A percentile compares a stretch with the other conserved stretches of the same genome.
These are phyloP conservation scores for Phlebiopsis flavidoalba DNA, from an alignment of 768 basidiomycete species.

Conservation along the genomic window DNA sequence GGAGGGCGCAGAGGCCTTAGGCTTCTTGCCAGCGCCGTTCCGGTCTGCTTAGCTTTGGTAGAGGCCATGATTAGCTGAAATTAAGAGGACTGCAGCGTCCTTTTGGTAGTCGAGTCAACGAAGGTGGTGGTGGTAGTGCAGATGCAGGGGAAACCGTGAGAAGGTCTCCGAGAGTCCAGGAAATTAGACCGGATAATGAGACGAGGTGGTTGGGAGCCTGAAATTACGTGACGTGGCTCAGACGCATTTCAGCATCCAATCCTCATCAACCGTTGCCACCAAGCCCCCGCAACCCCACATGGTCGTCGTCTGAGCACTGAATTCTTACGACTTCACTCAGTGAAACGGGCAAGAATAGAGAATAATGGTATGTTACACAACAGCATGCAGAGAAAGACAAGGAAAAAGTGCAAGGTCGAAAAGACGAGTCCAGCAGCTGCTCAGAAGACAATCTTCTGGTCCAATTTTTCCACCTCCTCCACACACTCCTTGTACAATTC, in stretches of 20 bases:
- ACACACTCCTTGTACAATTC: constrained; percentile 84
- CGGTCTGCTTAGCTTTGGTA: constrained; percentile 49
- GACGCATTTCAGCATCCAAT: not conserved
- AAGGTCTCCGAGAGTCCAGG: constrained; percentile 9
- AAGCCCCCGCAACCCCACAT: constrained; percentile 5
- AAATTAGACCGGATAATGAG: not conserved
- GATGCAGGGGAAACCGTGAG: constrained; percentile 4
- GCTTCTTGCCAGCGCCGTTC: constrained; percentile 34
- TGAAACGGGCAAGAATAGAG: not conserved
- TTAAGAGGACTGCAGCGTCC: constrained; percentile 18
- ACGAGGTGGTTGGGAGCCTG: not conserved
- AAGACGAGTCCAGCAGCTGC: not conserved
- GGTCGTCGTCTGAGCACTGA: not conserved
- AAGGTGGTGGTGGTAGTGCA: constrained; percentile 6
- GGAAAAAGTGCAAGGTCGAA: constrained; percentile 10
- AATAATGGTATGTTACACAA: constrained; percentile 7
- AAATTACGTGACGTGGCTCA: constrained; percentile 21
- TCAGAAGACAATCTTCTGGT: constrained; percentile 65
- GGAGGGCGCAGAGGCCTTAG: constrained; percentile 37
- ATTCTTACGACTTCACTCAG: not conserved
- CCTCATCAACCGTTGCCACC: constrained; percentile 5
- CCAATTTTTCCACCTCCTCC: constrained; percentile 79
- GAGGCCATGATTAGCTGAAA: constrained; percentile 24
- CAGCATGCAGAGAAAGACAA: constrained; percentile 10
- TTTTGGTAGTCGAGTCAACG: constrained; percentile 5